Evolutionary conservation across 106 monocot species (phyloP), one percentile per base, ranked within the genome.

Genomic region (Dendrobium catenatum): DNA sequence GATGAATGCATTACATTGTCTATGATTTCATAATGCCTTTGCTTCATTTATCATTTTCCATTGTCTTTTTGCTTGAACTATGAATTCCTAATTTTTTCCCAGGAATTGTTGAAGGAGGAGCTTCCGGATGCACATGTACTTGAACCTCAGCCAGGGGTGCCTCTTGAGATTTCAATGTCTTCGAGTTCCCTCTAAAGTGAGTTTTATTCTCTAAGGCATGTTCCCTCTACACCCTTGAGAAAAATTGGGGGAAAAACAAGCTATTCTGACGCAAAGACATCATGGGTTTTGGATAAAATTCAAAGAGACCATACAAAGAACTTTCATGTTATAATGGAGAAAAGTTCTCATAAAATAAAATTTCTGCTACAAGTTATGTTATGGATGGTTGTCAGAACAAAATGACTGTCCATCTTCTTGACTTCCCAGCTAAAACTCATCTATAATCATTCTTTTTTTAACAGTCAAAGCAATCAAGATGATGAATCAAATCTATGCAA

Each of bases 131-230:
- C 83, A n/a, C 78, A 41, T 13, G 83, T 93, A 7, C 84, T 93
- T 59, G 85, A 91, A 81, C 85, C 93, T n/a, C 87, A 80, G 29
- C 91, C 91, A 31, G 91, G 93, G 72, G 77, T 82, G 27, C 85
- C 91, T 20, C 78, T 93, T 54, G 84, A 85, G 77, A 88, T 92
- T 58, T 79, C 82, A 40, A 24, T 68, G 80, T 68, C 85, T 78
- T 81, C 81, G 80, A 72, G 26, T 68, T 40, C 82, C 11, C 54
- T 78, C 41, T 85, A 8, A 75, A 22, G 43, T 44, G 42, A 6
- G n/a, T 44, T 20, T 1, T 75, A n/a, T 44, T 75, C 37, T 72
- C 40, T 10, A 17, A 16, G 27, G 72, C 24, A 66, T 24, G n/a
- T 66, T 66, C 26, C 26, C 64, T 66, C 26, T 51, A 0, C 15